A percentile compares a stretch with the other conserved stretches of the same genome.
Conservation (phyloP, 768 basidiomycete genomes). For the Rhodotorula babjevae region DNA sequence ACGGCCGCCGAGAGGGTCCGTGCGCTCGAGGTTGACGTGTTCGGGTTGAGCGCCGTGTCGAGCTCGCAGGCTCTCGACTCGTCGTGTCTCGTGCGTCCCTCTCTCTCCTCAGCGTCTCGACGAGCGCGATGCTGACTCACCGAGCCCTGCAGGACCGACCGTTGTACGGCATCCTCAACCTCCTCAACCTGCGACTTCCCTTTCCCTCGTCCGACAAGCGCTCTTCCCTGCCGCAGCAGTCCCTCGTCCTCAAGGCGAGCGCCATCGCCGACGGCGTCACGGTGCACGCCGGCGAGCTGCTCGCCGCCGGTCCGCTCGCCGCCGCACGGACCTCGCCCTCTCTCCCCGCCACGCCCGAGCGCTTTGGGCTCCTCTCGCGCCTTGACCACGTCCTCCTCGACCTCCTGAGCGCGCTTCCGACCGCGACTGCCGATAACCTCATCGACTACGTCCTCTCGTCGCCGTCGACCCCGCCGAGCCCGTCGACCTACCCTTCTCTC, state of each 20-base stretch:
- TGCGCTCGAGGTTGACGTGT: background rate
- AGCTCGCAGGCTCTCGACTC: background rate
- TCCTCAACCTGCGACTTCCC: slow-evolving; percentile 14
- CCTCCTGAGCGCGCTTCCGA: background rate
- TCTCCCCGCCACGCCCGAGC: background rate
- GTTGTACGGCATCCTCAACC: slow-evolving; percentile 21
- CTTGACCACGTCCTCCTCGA: slow-evolving; percentile 32
- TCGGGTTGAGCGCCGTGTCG: background rate
- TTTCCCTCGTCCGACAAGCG: slow-evolving; percentile 13
- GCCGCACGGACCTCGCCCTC: background rate
- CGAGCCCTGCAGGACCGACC: slow-evolving; percentile 18
- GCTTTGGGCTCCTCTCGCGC: slow-evolving; percentile 6
- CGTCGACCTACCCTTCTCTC: background rate
- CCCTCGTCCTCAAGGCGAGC: slow-evolving; percentile 3
- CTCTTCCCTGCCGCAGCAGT: background rate
- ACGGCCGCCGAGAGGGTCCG: background rate
- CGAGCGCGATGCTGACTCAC: too few species aligned
- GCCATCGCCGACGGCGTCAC: background rate
- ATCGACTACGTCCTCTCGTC: slow-evolving; percentile 6
- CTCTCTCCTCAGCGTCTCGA: background rate
- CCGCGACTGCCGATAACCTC: background rate
- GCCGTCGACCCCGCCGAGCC: background rate
- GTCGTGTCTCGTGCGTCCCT: background rate
- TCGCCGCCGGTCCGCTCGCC: slow-evolving; percentile 1
- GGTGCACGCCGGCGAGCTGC: slow-evolving; percentile 22